Base-by-base conservation (phyloP, 192 early-diverging fungal genomes). In the Glomus cerebriforme region DNA sequence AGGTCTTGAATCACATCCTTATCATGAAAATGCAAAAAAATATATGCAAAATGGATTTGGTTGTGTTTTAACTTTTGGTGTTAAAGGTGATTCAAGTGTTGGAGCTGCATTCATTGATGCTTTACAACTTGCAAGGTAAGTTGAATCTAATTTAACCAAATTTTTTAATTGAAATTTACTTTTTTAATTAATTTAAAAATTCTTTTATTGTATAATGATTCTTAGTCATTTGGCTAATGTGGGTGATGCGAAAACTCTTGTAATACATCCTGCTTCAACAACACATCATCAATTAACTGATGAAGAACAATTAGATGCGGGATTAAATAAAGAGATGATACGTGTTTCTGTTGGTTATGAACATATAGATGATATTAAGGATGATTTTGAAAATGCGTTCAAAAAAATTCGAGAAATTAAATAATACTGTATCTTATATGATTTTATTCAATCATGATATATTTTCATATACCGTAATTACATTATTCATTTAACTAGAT, bases 171-270 rank as follows among this genome's bases (percentile, higher is more conserved):
- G 3, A 7, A 2, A 64, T 29, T 29, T 32, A 12, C 7, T 13
- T 64, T 13, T 34, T 22, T 35, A 22, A 35, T 34, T 35, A 7
- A 34, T 66, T 66, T 26, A 5, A n/a, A n/a, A n/a, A n/a, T 66
- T 19, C n/a, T 35, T 68, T n/a, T 35, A 8, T 35, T 34, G 8
- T 22, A 19, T 35, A 1, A 13, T 68, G 12, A 7, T 34, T 22
- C 39, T 22, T 68, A 68, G 66, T 68, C 94, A 97, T 82, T 83
- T 98, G 29, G 96, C 96, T 59, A 98, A 98, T 75, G 94, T 98
- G n/a, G 96, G 96, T 66, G 96, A 98, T 84, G 90, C 93, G 10
- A 90, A 94, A 80, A 97, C 95, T 10, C 86, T 98, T 26, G 93
- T 93, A 22, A 95, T 96, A 77, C 92, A 95, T 73, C 94, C 96